A percentile compares a stretch with the other conserved stretches of the same genome.
Evolutionary conservation across 2,329 filamentous ascomycete genomes (phyloP).

Genomic region (Fusarium pseudocircinatum): DNA sequence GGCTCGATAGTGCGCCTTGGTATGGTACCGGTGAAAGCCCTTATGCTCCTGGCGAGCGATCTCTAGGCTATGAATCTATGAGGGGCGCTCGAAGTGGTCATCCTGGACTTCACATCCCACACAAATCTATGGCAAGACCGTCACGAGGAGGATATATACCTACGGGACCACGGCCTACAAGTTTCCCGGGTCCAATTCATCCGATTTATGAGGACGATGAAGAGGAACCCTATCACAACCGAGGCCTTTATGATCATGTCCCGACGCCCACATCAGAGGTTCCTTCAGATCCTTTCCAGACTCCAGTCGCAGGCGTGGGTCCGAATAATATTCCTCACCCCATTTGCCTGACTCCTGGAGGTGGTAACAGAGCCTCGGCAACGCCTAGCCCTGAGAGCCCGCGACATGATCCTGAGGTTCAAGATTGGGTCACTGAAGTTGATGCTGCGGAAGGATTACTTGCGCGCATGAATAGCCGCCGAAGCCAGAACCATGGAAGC

Average conservation of each 20-base stretch:
- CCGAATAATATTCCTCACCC: slow-evolving; percentile 29
- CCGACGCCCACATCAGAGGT: slow-evolving; percentile 50
- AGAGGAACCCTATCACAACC: slow-evolving; percentile 52
- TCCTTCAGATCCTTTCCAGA: slow-evolving; percentile 62
- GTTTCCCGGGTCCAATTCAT: slow-evolving; percentile 59
- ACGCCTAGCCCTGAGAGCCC: slow-evolving; percentile 55
- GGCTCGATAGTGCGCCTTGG: slow-evolving; percentile 48
- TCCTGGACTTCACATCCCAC: slow-evolving; percentile 43
- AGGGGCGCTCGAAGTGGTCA: slow-evolving; percentile 46
- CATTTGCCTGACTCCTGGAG: slow-evolving; percentile 43
- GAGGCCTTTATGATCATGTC: slow-evolving; percentile 38
- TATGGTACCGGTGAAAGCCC: slow-evolving; percentile 56
- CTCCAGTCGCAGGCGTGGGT: slow-evolving; percentile 48
- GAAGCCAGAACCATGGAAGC: slow-evolving; percentile 29
- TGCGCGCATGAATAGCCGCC: slow-evolving; percentile 52
- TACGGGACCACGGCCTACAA: slow-evolving; percentile 43
- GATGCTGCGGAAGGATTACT: slow-evolving; percentile 65
- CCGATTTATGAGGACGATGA: slow-evolving; percentile 69
- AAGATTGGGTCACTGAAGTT: slow-evolving; percentile 66
- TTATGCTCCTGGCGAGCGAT: slow-evolving; percentile 53
- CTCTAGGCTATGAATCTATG: slow-evolving; percentile 62
- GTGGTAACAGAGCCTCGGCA: slow-evolving; percentile 43
- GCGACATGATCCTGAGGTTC: slow-evolving; percentile 61
- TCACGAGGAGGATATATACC: slow-evolving; percentile 47
- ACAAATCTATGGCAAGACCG: slow-evolving; percentile 48